These are phyloP conservation scores for Paecilomyces fulvus DNA, from an alignment of 2,329 filamentous ascomycete species.

Conservation along the genomic window DNA sequence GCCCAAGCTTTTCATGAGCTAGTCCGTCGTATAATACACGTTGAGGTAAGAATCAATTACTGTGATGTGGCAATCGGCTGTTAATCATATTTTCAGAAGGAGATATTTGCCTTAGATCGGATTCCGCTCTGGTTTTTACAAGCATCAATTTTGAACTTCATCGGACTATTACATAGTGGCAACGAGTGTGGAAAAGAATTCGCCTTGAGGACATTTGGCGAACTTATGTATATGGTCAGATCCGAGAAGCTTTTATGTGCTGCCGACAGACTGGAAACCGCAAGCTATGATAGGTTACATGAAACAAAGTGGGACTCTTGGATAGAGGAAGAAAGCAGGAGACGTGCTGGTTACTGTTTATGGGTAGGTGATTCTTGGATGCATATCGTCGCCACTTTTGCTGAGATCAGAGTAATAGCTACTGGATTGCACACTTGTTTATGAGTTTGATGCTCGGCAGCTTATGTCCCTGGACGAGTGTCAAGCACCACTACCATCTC, in stretches of 20 bases:
- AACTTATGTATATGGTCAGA: constrained; percentile 18
- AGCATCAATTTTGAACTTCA: constrained; percentile 22
- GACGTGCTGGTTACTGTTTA: constrained; percentile 34
- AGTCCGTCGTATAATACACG: constrained; percentile 28
- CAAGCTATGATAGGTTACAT: constrained; percentile 3
- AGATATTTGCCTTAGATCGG: constrained; percentile 9
- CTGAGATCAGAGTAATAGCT: constrained; percentile 19
- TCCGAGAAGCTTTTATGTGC: constrained; percentile 14
- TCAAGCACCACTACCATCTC: constrained; percentile 30
- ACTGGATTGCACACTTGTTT: constrained; percentile 34
- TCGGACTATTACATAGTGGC: constrained; percentile 22
- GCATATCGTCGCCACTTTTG: neutral
- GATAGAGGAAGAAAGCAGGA: constrained; percentile 28
- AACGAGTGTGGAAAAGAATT: constrained; percentile 15
- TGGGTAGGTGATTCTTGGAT: constrained; percentile 27
- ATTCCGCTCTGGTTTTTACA: constrained; percentile 22
- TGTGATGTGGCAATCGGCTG: neutral
- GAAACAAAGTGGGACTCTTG: constrained; percentile 26
- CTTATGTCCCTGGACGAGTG: constrained; percentile 33
- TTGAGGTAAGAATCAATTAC: constrained; percentile 19
- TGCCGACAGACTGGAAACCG: constrained; percentile 6
- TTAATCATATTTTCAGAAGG: constrained; percentile 15
- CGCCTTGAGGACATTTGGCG: constrained; percentile 18
- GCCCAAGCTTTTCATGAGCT: constrained; percentile 34
- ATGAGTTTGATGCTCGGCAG: constrained; percentile 28